phyloP scores from a whole-genome alignment of 2,329 filamentous ascomycete species.

The Trichothecium roseum region DNA sequence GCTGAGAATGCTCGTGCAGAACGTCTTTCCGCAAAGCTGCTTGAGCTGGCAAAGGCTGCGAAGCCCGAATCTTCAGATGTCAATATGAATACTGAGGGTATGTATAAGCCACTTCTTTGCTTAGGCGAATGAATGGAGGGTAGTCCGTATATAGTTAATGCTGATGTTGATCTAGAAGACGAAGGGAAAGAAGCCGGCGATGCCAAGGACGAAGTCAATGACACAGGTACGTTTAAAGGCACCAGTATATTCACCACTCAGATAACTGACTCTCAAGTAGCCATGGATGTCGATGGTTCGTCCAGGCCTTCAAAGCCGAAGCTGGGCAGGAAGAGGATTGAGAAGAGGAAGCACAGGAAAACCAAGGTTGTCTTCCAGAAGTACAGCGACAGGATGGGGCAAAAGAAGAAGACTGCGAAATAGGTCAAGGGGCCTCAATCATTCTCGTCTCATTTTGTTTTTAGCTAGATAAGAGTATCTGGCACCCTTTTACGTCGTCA shows the following conservation, averaged over 20 bases:
- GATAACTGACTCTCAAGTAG: conserved; percentile 12
- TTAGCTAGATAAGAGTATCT: conserved; percentile 1
- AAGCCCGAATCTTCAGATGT: conserved; percentile 50
- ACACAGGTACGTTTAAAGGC: conserved; percentile 12
- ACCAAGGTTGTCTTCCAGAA: conserved; percentile 50
- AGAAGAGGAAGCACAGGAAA: conserved; percentile 47
- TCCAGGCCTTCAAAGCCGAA: conserved; percentile 27
- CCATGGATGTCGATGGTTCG: conserved; percentile 46
- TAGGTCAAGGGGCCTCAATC: neutral
- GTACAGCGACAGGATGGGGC: conserved; percentile 40
- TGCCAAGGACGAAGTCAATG: conserved; percentile 17
- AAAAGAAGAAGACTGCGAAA: conserved; percentile 23
- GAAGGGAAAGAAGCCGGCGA: conserved; percentile 16
- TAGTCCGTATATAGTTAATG: neutral
- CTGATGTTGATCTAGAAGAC: conserved; percentile 9
- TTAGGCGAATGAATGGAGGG: too few relatives aligned
- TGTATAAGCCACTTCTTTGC: neutral
- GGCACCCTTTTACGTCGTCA: conserved; percentile 1
- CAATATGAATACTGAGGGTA: conserved; percentile 32
- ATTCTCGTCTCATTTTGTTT: neutral
- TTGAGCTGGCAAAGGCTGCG: conserved; percentile 68
- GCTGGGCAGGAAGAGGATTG: conserved; percentile 38
- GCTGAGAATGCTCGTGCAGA: conserved; percentile 69
- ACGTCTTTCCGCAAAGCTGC: conserved; percentile 75
- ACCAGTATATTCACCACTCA: conserved; percentile 2